Conservation (phyloP, 2,329 filamentous ascomycete genomes). For the Dothideomycetes sp. region DNA sequence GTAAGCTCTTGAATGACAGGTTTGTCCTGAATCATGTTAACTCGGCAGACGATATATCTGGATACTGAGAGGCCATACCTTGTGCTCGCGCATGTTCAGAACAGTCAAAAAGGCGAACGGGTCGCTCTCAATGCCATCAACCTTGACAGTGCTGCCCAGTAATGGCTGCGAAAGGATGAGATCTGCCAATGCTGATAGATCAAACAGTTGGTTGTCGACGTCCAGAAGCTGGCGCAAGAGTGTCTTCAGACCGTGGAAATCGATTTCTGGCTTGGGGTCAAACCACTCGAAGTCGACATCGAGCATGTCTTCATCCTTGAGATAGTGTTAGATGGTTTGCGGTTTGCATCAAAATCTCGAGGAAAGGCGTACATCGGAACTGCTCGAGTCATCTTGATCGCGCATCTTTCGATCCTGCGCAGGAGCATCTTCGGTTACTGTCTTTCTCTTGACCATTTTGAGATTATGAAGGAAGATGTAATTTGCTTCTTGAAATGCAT, state of each 20-base stretch:
- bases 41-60: neutral
- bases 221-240: slow-evolving; percentile 89
- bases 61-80: slow-evolving; percentile 29
- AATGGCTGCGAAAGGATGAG: slow-evolving; percentile 78
- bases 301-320: slow-evolving; percentile 77
- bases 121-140: slow-evolving; percentile 88
- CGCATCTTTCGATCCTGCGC: slow-evolving; percentile 36
- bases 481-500: neutral
- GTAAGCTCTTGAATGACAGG: slow-evolving; percentile 61
- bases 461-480: slow-evolving; percentile 5
- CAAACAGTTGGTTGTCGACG: slow-evolving; percentile 73
- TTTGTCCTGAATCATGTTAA: slow-evolving; percentile 44
- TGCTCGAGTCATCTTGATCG: slow-evolving; percentile 26
- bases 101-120: slow-evolving; percentile 88
- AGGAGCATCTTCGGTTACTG: slow-evolving; percentile 37
- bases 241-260: slow-evolving; percentile 90
- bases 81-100: slow-evolving; percentile 71
- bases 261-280: slow-evolving; percentile 78
- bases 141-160: slow-evolving; percentile 90
- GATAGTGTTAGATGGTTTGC: neutral
- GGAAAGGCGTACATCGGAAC: slow-evolving; percentile 19
- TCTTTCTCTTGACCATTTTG: slow-evolving; percentile 45
- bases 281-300: slow-evolving; percentile 99
- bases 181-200: slow-evolving; percentile 78
- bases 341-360: neutral